Base-by-base conservation (phyloP, 73 alveolate genomes). In the Paramecium bursaria region DNA sequence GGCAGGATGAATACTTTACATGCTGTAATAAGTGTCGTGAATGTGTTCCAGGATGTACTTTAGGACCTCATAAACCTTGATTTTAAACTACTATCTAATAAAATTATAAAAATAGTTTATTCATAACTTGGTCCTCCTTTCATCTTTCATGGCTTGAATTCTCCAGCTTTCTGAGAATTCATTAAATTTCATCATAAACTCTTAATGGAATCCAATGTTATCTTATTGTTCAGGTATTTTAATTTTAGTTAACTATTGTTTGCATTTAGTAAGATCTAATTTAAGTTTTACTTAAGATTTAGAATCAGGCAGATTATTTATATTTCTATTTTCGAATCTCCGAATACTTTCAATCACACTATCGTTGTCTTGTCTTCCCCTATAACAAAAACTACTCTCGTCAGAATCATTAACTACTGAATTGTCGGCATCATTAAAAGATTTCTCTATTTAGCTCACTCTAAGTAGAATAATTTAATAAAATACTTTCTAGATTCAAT, bases 1-100 rank as follows among this genome's bases (percentile, higher is more conserved):
- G 95, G 23, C 86, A 85, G 21, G 92, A 79, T 52, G 92, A 90
- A 50, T 90, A 90, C 46, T 82, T 87, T 51, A 50, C 90, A 2
- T 90, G 95, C 74, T 90, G 95, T 82, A 48, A 44, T 53, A n/a
- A 77, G 31, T 90, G 95, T 53, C 52, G 52, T 17, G 77, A 88
- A 27, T 90, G 95, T 48, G 51, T 48, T 46, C 75, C 50, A 9
- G 95, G 95, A 3, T 90, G 95, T 57, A 88, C 73, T 21, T 67
- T 19, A 67, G 76, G 74, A 11, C 52, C 42, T 25, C 94, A 88
- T 85, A 85, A 80, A 60, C 73, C 75, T 11, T 25, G 87, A 23
- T n/a, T n/a, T n/a, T n/a, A n/a, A n/a, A n/a, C n/a, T n/a, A n/a
- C n/a, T n/a, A n/a, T n/a, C n/a, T n/a, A n/a, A n/a, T n/a, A n/a